Percentiles rank a stretch among this genome's conserved stretches.
Evolutionary conservation across 108 stramenopile genomes (phyloP).

Genomic region (Cyclotella sp.): DNA sequence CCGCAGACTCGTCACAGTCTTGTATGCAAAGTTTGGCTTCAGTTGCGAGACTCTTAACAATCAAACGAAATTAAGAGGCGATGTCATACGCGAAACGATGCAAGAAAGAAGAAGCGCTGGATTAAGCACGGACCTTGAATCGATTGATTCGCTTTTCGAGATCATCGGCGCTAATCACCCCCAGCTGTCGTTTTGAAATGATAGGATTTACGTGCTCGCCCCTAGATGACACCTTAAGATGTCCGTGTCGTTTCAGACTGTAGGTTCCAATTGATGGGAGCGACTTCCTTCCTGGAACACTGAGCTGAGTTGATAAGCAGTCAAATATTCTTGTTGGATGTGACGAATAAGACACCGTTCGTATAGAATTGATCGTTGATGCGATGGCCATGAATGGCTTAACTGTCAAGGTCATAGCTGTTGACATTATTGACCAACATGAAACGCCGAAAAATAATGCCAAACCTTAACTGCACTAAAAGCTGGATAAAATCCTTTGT

Average conservation of each 20-base stretch:
- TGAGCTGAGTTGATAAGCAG: neutral
- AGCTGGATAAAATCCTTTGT: no score
- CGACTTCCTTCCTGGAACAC: neutral
- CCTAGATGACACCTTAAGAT: neutral
- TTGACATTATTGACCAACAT: neutral
- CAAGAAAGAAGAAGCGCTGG: neutral
- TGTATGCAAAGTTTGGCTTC: slow-evolving; percentile 44
- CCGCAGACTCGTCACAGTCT: slow-evolving; percentile 37
- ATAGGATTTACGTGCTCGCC: neutral
- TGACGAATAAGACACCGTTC: neutral
- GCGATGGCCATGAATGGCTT: neutral
- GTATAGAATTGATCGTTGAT: neutral
- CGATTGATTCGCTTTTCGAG: slow-evolving; percentile 40
- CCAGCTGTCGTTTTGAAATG: slow-evolving; percentile 4
- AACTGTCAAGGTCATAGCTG: neutral
- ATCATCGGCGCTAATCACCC: slow-evolving; percentile 31
- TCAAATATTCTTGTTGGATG: neutral
- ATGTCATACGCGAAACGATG: neutral
- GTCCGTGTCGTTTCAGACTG: neutral
- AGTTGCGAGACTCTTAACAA: slow-evolving; percentile 25
- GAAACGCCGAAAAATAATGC: neutral
- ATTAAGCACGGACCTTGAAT: slow-evolving; percentile 32
- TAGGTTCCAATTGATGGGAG: neutral
- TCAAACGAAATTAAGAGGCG: neutral
- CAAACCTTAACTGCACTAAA: no score